phyloP scores from a whole-genome alignment of 2,329 filamentous ascomycete genomes.

The Cordyceps javanica region DNA sequence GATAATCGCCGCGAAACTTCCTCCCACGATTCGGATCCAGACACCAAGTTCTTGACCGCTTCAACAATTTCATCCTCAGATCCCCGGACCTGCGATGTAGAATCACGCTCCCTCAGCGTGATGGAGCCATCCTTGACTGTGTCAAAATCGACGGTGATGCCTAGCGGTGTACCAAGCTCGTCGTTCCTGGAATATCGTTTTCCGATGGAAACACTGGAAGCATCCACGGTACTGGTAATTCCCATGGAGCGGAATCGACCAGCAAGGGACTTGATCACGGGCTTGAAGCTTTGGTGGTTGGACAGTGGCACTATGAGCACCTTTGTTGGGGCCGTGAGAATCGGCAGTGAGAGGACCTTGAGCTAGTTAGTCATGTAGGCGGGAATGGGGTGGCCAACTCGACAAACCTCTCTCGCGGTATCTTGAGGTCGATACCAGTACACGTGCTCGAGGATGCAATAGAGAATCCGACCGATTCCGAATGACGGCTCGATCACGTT shows the following conservation, averaged over 20 bases:
- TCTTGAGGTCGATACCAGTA: conserved; percentile 70
- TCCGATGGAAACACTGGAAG: conserved; percentile 78
- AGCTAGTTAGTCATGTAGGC: background rate
- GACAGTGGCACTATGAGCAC: conserved; percentile 80
- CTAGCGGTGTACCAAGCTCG: conserved; percentile 81
- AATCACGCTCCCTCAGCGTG: conserved; percentile 78
- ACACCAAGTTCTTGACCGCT: conserved; percentile 48
- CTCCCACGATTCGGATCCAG: conserved; percentile 48
- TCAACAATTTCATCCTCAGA: conserved; percentile 66
- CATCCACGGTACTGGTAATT: conserved; percentile 72
- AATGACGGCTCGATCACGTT: conserved; percentile 94
- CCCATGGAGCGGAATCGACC: conserved; percentile 63
- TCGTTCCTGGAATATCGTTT: conserved; percentile 87
- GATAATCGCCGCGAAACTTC: conserved; percentile 13
- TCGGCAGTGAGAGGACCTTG: conserved; percentile 37
- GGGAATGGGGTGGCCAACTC: too few species aligned
- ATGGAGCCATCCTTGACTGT: conserved; percentile 74
- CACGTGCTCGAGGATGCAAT: conserved; percentile 66
- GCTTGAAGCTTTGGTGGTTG: conserved; percentile 65
- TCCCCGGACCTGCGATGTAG: conserved; percentile 75
- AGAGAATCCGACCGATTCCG: conserved; percentile 59
- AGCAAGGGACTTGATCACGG: conserved; percentile 60
- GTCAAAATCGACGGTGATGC: conserved; percentile 87
- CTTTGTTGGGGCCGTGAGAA: conserved; percentile 72
- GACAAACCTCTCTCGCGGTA: conserved; percentile 54